Evolutionary conservation across 352 stramenopile genomes (phyloP), one percentile per base, ranked within the genome.

Genomic region (Aphanomyces stellatus): DNA sequence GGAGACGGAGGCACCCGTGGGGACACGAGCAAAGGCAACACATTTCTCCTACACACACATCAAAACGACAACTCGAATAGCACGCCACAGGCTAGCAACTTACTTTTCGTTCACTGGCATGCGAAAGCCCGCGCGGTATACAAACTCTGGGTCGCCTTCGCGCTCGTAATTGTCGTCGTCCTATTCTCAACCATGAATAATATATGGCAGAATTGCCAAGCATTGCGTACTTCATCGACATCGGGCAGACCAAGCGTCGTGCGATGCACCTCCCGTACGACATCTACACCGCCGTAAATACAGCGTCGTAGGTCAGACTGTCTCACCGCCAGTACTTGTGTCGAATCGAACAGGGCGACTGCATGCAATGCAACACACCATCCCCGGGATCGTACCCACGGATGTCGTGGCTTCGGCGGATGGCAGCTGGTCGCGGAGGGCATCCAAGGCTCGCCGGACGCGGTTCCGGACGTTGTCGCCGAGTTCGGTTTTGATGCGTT

Each of bases 101-200:
- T 72, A 90, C 85, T 79, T 75, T 57, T 93, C 83, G 61, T 79
- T 85, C 4, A 80, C 81, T 33, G 85, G 83, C 83, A 92, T 93
- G 62, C 86, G 84, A 65, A 92, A 93, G n/a, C 83, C 83, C 22
- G 77, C 85, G 27, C 83, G 83, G 69, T 79, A 93, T 2, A 92
- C 85, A 68, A 80, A 91, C 17, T 91, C 85, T n/a, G 89, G 79
- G 46, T 90, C 82, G 49, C 49, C 27, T 1, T 64, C 71, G 34
- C 78, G 81, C 37, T 91, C 80, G 28, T 79, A 81, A 76, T 82
- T 13, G 7, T 60, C 33, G 22, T 55, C 61, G 4, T 57, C 13
- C 42, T 70, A 33, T 40, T 35, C 43, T 28, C 17, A 15, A 66
- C 0, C 51, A 17, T 34, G 10, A 8, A 65, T 0, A 51, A 19